phyloP scores from a whole-genome alignment of 768 basidiomycete species.

The Coprinopsis sp. region DNA sequence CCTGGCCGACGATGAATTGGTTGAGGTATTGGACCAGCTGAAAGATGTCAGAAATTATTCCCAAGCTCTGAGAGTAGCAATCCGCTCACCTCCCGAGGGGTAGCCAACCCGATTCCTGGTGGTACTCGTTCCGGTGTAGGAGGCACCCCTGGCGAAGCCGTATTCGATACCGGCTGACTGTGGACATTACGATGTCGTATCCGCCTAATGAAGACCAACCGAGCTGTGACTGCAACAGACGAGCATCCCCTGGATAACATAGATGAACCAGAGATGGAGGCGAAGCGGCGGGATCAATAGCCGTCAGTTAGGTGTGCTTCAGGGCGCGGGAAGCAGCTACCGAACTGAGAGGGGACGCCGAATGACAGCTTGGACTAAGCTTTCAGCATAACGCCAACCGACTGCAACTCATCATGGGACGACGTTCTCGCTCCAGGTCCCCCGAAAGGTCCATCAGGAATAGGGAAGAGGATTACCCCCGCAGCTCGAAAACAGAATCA shows the following conservation, averaged over 20 bases:
- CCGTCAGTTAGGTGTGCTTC: too few relatives aligned
- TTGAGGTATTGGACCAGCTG: conserved; percentile 84
- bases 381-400: too few relatives aligned
- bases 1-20: conserved; percentile 89
- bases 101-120: conserved; percentile 51
- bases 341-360: too few relatives aligned
- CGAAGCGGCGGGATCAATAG: too few relatives aligned
- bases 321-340: too few relatives aligned
- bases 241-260: not conserved
- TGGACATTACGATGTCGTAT: conserved; percentile 36
- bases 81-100: conserved; percentile 42
- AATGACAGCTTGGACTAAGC: too few relatives aligned
- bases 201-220: not conserved
- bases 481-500: conserved; percentile 30
- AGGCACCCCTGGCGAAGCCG: conserved; percentile 13
- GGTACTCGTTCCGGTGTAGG: conserved; percentile 23
- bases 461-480: conserved; percentile 31
- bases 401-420: conserved; percentile 34
- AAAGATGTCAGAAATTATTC: conserved; percentile 1
- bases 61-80: not conserved
- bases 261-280: not conserved
- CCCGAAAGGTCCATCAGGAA: conserved; percentile 24
- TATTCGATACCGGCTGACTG: conserved; percentile 54
- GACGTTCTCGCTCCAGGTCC: conserved; percentile 44
- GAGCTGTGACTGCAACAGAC: not conserved